Base-by-base conservation (phyloP, 2,329 filamentous ascomycete genomes). In the Cercospora berteroae region DNA sequence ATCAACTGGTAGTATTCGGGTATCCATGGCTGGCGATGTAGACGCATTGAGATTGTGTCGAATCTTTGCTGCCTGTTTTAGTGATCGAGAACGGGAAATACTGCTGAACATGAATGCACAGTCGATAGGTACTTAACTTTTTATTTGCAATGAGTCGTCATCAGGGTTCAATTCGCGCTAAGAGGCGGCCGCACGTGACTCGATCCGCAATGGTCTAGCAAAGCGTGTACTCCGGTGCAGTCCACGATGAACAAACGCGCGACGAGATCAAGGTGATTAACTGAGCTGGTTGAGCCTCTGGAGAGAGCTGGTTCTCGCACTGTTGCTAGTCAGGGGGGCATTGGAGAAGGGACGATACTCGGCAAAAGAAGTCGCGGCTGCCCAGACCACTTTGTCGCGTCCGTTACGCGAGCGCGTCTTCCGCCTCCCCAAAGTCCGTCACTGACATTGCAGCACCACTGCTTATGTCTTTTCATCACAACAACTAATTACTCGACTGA, bases 1-100 rank as follows among this genome's bases (percentile, higher is more conserved):
- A 66, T 83, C 77, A 16, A 83, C 77, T 3, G 80, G 75, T 31
- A 82, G 70, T 16, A 81, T 79, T 6, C 72, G 61, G 12, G 81
- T 83, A 33, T 79, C 72, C 71, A 71, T 74, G 29, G 65, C 50
- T 33, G 29, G 8, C 18, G 31, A 9, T 10, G 18, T 29, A 29
- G 60, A 31, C 25, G 42, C 60, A 62, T 62, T 52, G 25, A 29
- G 5, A 4, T 18, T 10, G 16, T 16, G 10, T 20, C 55, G 55
- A 23, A 58, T 36, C 1, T 58, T 18, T 36, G 27, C 27, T 18
- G 55, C 29, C 29, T 29, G 55, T 10, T 31, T 36, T 4, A 7
- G 18, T 20, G 55, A 36, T 58, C n/a, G n/a, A 58, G 27, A 20
- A 18, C 18, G 29, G 16, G n/a, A 25, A 2, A 25, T 16, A 27